These are phyloP conservation scores for Neoscytalidium dimidiatum DNA, from an alignment of 2,329 filamentous ascomycete species.

Conservation along the genomic window DNA sequence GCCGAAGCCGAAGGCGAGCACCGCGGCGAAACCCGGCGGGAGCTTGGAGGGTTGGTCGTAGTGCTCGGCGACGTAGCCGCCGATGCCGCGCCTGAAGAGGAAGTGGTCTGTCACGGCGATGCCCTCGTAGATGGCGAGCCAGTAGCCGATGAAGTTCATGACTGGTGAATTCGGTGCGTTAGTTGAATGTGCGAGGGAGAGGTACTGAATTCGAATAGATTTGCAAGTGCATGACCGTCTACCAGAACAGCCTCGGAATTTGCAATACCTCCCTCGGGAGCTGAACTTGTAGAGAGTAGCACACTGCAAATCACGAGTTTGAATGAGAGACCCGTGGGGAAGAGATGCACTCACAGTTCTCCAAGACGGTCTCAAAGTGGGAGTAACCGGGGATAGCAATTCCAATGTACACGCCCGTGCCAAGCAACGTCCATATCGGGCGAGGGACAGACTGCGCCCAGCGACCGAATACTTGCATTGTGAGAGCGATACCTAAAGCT, in stretches of 20 bases:
- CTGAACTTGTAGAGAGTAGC: too few species aligned
- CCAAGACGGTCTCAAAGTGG: slow-evolving; percentile 13
- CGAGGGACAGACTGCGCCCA: slow-evolving; percentile 64
- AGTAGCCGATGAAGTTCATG: slow-evolving; percentile 64
- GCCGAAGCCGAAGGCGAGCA: slow-evolving; percentile 64
- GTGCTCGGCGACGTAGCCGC: slow-evolving; percentile 59
- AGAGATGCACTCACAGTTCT: background rate
- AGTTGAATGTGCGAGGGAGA: slow-evolving; percentile 16
- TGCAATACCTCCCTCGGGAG: too few species aligned
- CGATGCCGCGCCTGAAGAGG: slow-evolving; percentile 64
- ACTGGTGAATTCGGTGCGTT: slow-evolving; percentile 67
- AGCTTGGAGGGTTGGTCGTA: slow-evolving; percentile 62
- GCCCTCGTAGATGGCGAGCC: slow-evolving; percentile 72
- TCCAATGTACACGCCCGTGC: slow-evolving; percentile 64
- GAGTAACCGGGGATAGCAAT: slow-evolving; percentile 69
- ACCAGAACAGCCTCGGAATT: too few species aligned
- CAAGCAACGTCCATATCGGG: slow-evolving; percentile 66
- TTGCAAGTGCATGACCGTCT: too few species aligned
- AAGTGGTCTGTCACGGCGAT: slow-evolving; percentile 68
- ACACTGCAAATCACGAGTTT: too few species aligned
- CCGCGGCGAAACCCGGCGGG: slow-evolving; percentile 64
- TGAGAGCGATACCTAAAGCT: slow-evolving; percentile 50
- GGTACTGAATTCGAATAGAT: too few species aligned
- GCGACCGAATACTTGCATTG: slow-evolving; percentile 64
- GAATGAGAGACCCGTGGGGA: too few species aligned